These are phyloP conservation scores for Xerocomus amazonicus DNA, from an alignment of 1,284 basidiomycete genomes.

Conservation along the genomic window DNA sequence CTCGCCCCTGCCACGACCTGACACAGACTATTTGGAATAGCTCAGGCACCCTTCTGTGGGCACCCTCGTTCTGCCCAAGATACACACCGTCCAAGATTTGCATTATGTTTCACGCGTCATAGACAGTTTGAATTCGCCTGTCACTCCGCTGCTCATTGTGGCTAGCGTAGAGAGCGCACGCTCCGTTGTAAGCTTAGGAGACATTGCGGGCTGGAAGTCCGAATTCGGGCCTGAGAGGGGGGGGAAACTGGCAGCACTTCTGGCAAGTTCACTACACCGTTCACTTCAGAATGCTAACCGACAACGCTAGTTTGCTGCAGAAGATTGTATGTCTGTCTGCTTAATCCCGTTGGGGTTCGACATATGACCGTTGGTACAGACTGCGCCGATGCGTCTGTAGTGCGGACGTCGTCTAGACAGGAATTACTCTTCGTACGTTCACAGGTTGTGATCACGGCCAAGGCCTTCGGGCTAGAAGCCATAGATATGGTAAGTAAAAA, in stretches of 20 bases:
- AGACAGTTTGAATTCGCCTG: constrained; percentile 28
- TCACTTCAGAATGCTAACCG: constrained; percentile 20
- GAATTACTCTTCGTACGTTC: constrained; percentile 89
- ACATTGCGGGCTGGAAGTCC: constrained; percentile 63
- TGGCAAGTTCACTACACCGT: constrained; percentile 34
- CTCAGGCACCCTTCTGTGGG: constrained; percentile 46
- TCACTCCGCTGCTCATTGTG: constrained; percentile 53
- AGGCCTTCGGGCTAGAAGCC: constrained; percentile 79
- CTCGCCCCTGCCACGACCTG: neutral
- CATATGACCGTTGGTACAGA: constrained; percentile 41
- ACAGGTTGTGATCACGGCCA: constrained; percentile 79
- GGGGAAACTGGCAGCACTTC: constrained; percentile 51
- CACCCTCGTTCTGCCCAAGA: constrained; percentile 75
- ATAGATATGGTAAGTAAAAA: constrained; percentile 81
- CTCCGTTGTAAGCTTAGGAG: constrained; percentile 56
- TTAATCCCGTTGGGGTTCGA: neutral
- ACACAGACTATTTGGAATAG: constrained; percentile 34
- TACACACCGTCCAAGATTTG: constrained; percentile 66
- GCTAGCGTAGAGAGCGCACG: constrained; percentile 80
- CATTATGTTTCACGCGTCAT: constrained; percentile 55
- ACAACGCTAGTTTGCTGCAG: constrained; percentile 75
- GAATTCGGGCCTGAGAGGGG: constrained; percentile 41
- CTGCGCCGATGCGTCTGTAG: constrained; percentile 84
- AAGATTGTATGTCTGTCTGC: constrained; percentile 65
- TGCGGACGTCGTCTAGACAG: constrained; percentile 68